Base-by-base conservation (phyloP, 108 stramenopile species). In the Nannochloropsis gaditana region DNA sequence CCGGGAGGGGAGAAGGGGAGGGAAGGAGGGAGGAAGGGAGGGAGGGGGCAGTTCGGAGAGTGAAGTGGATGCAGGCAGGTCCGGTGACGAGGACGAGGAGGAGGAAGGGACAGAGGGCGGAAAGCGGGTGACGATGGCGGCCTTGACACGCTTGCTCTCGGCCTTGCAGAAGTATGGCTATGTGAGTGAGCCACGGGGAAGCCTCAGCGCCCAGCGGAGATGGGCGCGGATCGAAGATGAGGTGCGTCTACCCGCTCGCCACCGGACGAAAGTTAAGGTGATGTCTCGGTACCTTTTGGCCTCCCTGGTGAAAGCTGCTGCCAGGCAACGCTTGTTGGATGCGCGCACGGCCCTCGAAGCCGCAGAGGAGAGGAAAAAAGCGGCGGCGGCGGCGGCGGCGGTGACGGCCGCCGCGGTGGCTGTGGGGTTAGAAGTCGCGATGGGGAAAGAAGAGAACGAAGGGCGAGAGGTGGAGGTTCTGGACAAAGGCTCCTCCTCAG, bases 1-100 rank as follows among this genome's bases (percentile, higher is more conserved):
- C 47, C 10, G 44, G 21, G 80, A 86, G 41, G 79, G 44, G 9
- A 9, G 41, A 82, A 84, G 9, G 84, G 45, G 79, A 84, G 89
- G 9, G 86, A 86, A 84, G 83, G 86, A 41, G 82, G 31, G 9
- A 73, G 45, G 79, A 84, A 87, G 9, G 86, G 84, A 84, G 83
- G 86, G 19, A 59, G 86, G 11, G 43, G 86, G 43, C 79, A 86
- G 82, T 41, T 82, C 19, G 43, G 44, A 43, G 81, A 86, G 82
- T 86, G 86, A 82, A 82, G 81, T 0, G 86, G 82, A n/a, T 45
- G 59, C 8, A 82, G 81, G 42, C 82, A 50, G 21, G 86, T 73
- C 43, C 59, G 82, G 82, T 45, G 81, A 81, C 5, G 21, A 59
- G 9, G 82, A 21, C 1, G 43, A 21, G 47, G 73, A 73, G 17